These are phyloP conservation scores for Corynascus novoguineensis DNA, from an alignment of 495 filamentous ascomycete species.

Conservation along the genomic window DNA sequence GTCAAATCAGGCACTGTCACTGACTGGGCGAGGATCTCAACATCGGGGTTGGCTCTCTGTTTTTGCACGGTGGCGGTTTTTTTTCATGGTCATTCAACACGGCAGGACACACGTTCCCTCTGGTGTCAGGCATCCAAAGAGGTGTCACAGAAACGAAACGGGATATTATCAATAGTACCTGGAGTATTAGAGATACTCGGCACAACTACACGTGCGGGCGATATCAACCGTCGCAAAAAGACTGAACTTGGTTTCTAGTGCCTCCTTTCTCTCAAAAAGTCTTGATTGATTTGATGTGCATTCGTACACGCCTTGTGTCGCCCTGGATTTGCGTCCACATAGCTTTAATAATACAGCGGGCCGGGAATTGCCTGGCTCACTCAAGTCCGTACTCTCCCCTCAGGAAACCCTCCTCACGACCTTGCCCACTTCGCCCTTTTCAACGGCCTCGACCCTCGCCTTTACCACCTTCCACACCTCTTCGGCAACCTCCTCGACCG, in stretches of 20 bases:
- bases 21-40: conserved; percentile 26
- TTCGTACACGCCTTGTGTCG: background rate
- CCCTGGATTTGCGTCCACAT: background rate
- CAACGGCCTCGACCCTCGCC: conserved; percentile 41
- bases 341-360: background rate
- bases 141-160: no score
- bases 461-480: conserved; percentile 47
- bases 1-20: no score
- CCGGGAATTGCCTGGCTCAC: background rate
- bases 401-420: conserved; percentile 39
- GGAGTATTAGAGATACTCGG: background rate
- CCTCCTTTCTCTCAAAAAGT: background rate
- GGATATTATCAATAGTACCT: no score
- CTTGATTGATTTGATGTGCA: background rate
- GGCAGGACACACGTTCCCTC: conserved; percentile 4
- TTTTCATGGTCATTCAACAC: conserved; percentile 28
- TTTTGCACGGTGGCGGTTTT: conserved; percentile 1
- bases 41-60: conserved; percentile 24
- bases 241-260: background rate
- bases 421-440: conserved; percentile 42
- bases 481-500: conserved; percentile 47
- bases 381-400: conserved; percentile 4
- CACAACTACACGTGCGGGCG: conserved; percentile 7
- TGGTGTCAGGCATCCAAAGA: no score
- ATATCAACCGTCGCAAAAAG: conserved; percentile 17